Base-by-base conservation (phyloP, 257 asterid species). In the Solanum ossicruentum region DNA sequence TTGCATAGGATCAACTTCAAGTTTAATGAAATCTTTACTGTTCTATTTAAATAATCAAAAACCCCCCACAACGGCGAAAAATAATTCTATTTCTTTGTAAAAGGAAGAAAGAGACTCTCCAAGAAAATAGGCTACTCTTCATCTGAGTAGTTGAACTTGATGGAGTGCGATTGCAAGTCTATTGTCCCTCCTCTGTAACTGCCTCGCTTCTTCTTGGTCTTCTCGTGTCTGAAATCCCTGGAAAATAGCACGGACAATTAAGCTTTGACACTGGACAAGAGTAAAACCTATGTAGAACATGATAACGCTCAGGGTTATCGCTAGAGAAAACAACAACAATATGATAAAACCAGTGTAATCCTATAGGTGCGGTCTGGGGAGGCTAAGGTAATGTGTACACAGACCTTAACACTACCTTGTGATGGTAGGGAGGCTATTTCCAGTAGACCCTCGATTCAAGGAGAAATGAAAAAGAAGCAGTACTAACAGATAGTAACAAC, bases 121-220 rank as follows among this genome's bases (percentile, higher is more conserved):
- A 32, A 20, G 56, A 39, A 71, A 41, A 41, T 71, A 43, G 32
- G 80, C 36, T 82, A 87, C 71, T 97, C 98, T 4, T 93, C 98
- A 51, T 93, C 98, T 12, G 96, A 90, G 83, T 97, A 90, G 57
- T 90, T 94, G 91, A 95, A 97, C 89, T 97, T 97, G 39, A 95
- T 57, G 5, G 99, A 97, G 89, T 94, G 99, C 4, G 98, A 93
- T 7, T 93, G 89, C 61, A 85, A 83, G 88, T 97, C 98, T 17
- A 97, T 95, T 89, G 56, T 91, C 70, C 99, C 98, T 77, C 99
- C 99, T 84, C 98, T 89, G 69, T 97, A 95, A 93, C 98, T 94
- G 43, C 99, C 99, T 0, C 99, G 98, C 93, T 95, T 97, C 91
- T 97, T 97, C 93, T 97, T 97, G 45, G 98, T 97, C 91, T 97